Evolutionary conservation across 2,329 filamentous ascomycete species (phyloP).

Genomic region (Fulvia fulva): DNA sequence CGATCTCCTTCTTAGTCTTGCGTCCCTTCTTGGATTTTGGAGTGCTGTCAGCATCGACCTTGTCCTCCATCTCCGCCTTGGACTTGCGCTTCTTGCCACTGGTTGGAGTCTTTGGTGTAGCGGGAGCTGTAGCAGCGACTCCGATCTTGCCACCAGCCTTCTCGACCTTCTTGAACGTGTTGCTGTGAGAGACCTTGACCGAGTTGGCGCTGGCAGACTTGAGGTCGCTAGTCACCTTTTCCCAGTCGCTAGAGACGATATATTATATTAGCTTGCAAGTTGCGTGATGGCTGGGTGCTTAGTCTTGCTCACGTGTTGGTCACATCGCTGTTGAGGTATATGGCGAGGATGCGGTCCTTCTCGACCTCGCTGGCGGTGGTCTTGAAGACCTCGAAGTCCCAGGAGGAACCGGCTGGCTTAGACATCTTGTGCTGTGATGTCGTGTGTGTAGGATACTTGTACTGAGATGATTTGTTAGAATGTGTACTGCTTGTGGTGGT

Average conservation of each 20-base stretch:
- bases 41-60: conserved; percentile 7
- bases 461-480: not conserved
- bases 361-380: not conserved
- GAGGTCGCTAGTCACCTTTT: conserved; percentile 17
- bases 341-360: not conserved
- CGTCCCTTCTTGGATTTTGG: not conserved
- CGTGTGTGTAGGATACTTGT: not conserved
- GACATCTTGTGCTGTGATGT: not conserved
- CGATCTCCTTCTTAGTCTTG: not conserved
- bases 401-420: not conserved
- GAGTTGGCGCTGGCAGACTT: conserved; percentile 12
- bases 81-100: conserved; percentile 16
- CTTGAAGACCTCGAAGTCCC: not conserved
- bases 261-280: too few relatives aligned
- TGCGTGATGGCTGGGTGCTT: too few relatives aligned
- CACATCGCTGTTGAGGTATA: not conserved
- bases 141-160: conserved; percentile 15
- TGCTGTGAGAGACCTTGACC: conserved; percentile 15
- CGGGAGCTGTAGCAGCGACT: not conserved
- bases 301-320: too few relatives aligned
- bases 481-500: not conserved
- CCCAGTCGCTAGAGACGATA: not conserved
- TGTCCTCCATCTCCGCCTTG: not conserved
- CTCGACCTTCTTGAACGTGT: conserved; percentile 18
- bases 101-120: not conserved